Percentiles rank a stretch among this genome's conserved stretches.
phyloP scores from a whole-genome alignment of 495 filamentous ascomycete species.

The Penicillium diatomitis region DNA sequence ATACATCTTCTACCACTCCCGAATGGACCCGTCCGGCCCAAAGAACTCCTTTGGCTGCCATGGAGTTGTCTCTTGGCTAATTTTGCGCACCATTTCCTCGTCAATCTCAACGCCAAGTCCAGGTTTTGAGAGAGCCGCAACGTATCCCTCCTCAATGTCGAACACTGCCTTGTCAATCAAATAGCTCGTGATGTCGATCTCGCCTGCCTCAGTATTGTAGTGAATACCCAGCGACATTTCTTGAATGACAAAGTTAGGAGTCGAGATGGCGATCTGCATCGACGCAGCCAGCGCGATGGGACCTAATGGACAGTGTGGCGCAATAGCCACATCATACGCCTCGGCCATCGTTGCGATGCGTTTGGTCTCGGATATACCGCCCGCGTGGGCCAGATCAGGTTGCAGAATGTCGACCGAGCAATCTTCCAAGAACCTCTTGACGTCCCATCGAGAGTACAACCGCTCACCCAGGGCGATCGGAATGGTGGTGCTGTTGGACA shows the following conservation, averaged over 20 bases:
- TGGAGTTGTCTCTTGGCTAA: conserved; percentile 43
- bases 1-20: conserved; percentile 53
- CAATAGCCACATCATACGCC: conserved; percentile 69
- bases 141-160: conserved; percentile 57
- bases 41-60: conserved; percentile 58
- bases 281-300: conserved; percentile 70
- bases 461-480: conserved; percentile 75
- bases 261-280: conserved; percentile 57
- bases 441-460: conserved; percentile 67
- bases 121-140: conserved; percentile 50
- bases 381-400: conserved; percentile 67
- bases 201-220: conserved; percentile 58
- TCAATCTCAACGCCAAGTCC: conserved; percentile 73
- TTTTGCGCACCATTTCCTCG: conserved; percentile 51
- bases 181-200: conserved; percentile 61
- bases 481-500: conserved; percentile 50
- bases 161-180: conserved; percentile 56
- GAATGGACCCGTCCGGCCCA: conserved; percentile 60
- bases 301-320: conserved; percentile 71
- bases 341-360: conserved; percentile 67
- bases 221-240: conserved; percentile 79
- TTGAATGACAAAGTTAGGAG: conserved; percentile 69
- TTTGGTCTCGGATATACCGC: conserved; percentile 68
- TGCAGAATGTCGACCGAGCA: conserved; percentile 66
- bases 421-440: conserved; percentile 64